Evolutionary conservation across 441 rosid genomes (phyloP), one percentile per base, ranked within the genome.

Genomic region (Macaranga tanarius): DNA sequence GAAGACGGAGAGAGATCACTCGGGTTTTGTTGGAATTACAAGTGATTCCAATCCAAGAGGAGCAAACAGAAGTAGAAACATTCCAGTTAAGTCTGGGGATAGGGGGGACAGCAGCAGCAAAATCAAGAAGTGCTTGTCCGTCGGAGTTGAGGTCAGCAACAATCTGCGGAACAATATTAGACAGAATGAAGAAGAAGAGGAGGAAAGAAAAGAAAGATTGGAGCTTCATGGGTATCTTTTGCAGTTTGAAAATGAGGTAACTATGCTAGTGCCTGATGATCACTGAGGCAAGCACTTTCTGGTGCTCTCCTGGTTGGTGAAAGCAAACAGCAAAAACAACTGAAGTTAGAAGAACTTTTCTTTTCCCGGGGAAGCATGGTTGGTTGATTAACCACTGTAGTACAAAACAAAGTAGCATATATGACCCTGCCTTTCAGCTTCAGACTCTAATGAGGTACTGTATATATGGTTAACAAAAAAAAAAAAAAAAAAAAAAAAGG

Each of bases 61-160:
- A 73, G 81, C 98, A 93, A 52, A 87, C 86, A 7, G 96, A 82
- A 63, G 71, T 79, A 10, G 90, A 74, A 55, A 75, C 75, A 78
- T 86, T 86, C 98, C 98, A 93, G 59, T 82, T 84, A 60, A 93
- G 73, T 58, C 89, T 87, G 10, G 82, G 83, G 73, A 78, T 75
- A 83, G 90, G 97, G 3, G 85, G 94, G 25, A 78, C 80, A 42
- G 54, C 52, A 5, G 78, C 31, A 47, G 88, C 79, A 85, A 93
- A 93, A 38, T 80, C 65, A 73, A 93, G 85, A 67, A 93, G 96
- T 1, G 96, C 90, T 85, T 88, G 92, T 80, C 77, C 85, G 69
- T 91, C 97, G 44, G 77, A 77, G 23, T 79, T 59, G 12, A 92
- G 89, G 80, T 90, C 95, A 38, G 97, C 81, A 72, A 34, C 68